A percentile compares a stretch with the other conserved stretches of the same genome.
phyloP scores from a whole-genome alignment of 2,329 filamentous ascomycete species.

The Colletotrichum caudatum region DNA sequence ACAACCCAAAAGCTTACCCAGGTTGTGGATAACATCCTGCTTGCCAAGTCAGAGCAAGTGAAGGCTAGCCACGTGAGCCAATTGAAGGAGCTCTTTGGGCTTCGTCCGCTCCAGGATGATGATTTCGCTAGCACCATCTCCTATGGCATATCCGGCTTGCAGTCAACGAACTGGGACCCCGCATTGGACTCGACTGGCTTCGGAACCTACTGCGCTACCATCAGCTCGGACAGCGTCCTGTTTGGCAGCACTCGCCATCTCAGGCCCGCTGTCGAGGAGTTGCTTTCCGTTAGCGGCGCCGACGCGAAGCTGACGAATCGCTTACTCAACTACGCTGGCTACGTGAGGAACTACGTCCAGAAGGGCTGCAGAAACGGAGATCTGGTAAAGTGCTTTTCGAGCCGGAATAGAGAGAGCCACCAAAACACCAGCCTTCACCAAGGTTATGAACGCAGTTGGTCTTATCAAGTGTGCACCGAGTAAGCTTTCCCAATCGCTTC shows the following conservation, averaged over 20 bases:
- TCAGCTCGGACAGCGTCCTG: conserved; percentile 57
- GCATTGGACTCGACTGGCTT: conserved; percentile 55
- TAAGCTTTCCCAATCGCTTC: conserved; percentile 47
- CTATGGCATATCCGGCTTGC: conserved; percentile 57
- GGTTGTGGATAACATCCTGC: conserved; percentile 64
- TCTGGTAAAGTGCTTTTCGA: conserved; percentile 49
- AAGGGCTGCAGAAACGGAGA: conserved; percentile 45
- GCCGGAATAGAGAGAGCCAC: conserved; percentile 42
- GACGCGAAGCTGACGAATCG: conserved; percentile 53
- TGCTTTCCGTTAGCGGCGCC: conserved; percentile 56
- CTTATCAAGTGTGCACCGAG: conserved; percentile 68
- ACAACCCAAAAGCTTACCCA: conserved; percentile 70
- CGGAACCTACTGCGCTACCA: conserved; percentile 61
- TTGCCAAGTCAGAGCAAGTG: conserved; percentile 54
- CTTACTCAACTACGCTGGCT: conserved; percentile 67
- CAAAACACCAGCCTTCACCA: conserved; percentile 45
- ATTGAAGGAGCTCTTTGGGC: conserved; percentile 60
- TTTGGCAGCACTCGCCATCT: conserved; percentile 57
- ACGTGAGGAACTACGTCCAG: conserved; percentile 49
- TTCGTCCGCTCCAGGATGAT: conserved; percentile 57
- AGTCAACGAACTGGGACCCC: conserved; percentile 67
- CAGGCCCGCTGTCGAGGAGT: conserved; percentile 50
- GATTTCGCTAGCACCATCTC: conserved; percentile 62
- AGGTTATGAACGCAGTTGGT: conserved; percentile 56
- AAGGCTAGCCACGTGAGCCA: conserved; percentile 7